Conservation (phyloP, 805 yeast species). For the Spathaspora girioi region DNA sequence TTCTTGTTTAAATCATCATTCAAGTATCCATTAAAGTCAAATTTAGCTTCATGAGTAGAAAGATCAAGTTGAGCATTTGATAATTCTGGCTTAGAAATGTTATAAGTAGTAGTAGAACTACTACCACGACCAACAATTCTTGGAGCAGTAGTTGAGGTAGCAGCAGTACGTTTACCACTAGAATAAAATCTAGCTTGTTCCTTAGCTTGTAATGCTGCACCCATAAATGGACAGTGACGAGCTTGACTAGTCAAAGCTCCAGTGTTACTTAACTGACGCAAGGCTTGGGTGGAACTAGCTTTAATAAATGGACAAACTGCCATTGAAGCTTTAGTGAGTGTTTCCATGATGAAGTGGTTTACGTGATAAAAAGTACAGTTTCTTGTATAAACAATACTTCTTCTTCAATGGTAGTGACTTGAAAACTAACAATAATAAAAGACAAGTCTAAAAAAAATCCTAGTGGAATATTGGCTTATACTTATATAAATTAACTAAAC, state of each 20-base stretch:
- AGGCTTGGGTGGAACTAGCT: conserved; percentile 52
- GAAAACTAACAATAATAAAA: too few relatives aligned
- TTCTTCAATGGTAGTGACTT: not conserved
- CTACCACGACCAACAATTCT: conserved; percentile 27
- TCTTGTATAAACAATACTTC: not conserved
- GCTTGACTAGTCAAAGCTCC: conserved; percentile 55
- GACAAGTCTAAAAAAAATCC: not conserved
- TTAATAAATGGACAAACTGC: conserved; percentile 82
- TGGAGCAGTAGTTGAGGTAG: conserved; percentile 29
- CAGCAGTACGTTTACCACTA: conserved; percentile 25
- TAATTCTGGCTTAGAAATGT: conserved; percentile 26
- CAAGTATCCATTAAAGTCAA: conserved; percentile 72
- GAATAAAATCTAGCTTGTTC: conserved; percentile 41
- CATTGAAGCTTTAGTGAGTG: conserved; percentile 71
- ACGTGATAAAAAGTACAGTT: too few relatives aligned
- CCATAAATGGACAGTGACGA: conserved; percentile 85
- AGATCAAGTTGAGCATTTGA: conserved; percentile 19
- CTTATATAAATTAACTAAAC: not conserved
- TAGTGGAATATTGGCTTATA: not conserved
- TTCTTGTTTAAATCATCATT: conserved; percentile 66
- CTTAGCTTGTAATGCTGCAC: conserved; percentile 59
- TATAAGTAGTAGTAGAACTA: conserved; percentile 26
- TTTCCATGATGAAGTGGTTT: conserved; percentile 53
- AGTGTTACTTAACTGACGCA: conserved; percentile 51
- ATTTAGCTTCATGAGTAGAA: conserved; percentile 48